Evolutionary conservation across 768 basidiomycete genomes (phyloP), one percentile per base, ranked within the genome.

Genomic region (Kwoniella bestiolae): DNA sequence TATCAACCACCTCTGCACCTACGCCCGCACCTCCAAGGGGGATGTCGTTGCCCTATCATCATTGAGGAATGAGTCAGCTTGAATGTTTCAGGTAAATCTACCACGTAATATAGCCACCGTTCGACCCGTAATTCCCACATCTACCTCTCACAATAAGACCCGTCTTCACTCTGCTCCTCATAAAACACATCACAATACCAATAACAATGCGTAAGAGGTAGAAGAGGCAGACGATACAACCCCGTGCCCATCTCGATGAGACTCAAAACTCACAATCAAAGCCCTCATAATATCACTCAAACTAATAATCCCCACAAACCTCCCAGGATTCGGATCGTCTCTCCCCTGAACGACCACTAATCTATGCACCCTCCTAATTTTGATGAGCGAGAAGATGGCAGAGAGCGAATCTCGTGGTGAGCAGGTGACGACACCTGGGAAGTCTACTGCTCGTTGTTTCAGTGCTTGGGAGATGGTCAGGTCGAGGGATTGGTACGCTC

Each of bases 351-450:
- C 93, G 2, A 98, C 94, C 1, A 98, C 94, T 18, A 99, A 83
- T 53, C 96, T 88, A 79, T 99, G 96, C 14, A 96, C 92, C 32
- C 96, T 85, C 29, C 94, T 88, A 80, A 94, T 91, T 82, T 92
- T 92, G 78, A 98, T 91, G 23, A 96, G 86, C 71, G 91, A 88
- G 52, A 99, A 85, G 6, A 98, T 86, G 1, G 92, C 93, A 3
- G 90, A 91, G 28, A 99, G 84, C 0, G 94, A 94, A 77, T 98
- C 95, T 2, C 88, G 86, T 1, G 92, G 91, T 0, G 91, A 92
- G 79, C 96, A 98, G 21, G 95, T 91, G 59, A 98, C 92, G 6
- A 98, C 94, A 14, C 96, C 96, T 7, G 93, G 91, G 79, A 99
- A 99, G 81, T 98, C 95, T 7, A 91, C 86, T 14, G 92, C 90